Evolutionary conservation across 2,329 filamentous ascomycete species (phyloP), one percentile per base, ranked within the genome.

Genomic region (Aureobasidium pullulans): DNA sequence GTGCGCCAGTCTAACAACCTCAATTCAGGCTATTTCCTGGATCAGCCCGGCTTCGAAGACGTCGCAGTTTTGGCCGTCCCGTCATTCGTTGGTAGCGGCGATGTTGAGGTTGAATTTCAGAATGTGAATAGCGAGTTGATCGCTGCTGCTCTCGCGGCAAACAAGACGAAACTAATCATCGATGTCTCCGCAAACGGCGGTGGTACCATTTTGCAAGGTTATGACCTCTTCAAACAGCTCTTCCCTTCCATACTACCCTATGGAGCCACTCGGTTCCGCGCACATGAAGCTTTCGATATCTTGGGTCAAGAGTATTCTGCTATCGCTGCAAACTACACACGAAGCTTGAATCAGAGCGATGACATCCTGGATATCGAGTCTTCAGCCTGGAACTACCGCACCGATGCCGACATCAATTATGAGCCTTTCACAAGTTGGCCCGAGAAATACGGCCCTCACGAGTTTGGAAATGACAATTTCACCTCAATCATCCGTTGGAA

Each of bases 101-200:
- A 40, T 6, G 70, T 71, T 11, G 67, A 71, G 34, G 57, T 61
- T 52, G 62, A 66, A 2, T 78, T 78, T 64, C 75, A 78, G 54
- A 63, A 69, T n/a, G 70, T 74, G 28, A 74, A 72, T 50, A 70
- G 68, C 8, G 69, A 73, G 15, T 74, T 78, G 63, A 71, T 79
- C 47, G 67, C 73, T 9, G 69, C 70, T 13, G 76, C 76, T 37
- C 75, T 75, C 59, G 72, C 74, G 9, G 76, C 75, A 1, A 79
- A 79, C 60, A 85, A 84, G 71, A 83, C 77, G 47, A 83, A 82
- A 68, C 76, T 86, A 0, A 78, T 86, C 10, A 73, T 87, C 32
- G 83, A 86, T 63, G 70, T 86, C 6, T 77, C 76, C 3, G 76
- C 76, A 48, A 86, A 86, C 64, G 79, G 77, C 2, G 84, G 84